Percentiles rank a stretch among this genome's conserved stretches.
Evolutionary conservation across 208 protist genomes (phyloP).

Genomic region (Balamuthia mandrillaris): DNA sequence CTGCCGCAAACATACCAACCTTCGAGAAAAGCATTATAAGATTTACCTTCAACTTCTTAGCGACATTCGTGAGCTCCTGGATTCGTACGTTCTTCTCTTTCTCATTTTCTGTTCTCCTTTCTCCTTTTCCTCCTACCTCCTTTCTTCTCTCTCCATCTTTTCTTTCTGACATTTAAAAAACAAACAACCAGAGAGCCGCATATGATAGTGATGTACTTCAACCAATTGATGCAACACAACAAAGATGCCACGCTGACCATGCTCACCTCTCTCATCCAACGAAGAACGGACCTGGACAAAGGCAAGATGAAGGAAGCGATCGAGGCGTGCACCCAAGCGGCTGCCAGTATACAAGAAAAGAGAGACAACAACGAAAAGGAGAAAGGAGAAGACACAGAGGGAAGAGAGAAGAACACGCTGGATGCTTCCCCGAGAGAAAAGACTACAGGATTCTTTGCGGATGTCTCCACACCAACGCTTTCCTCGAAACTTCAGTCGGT

Average conservation of each 20-base stretch:
- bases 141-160: neutral
- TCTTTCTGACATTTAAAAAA: too few species aligned
- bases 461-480: too few species aligned
- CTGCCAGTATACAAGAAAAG: too few species aligned
- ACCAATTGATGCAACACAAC: neutral
- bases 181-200: neutral
- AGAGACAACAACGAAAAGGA: too few species aligned
- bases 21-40: neutral
- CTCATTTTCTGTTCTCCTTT: neutral
- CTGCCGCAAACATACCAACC: neutral
- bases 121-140: neutral
- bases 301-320: neutral
- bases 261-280: neutral
- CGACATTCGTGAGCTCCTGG: neutral
- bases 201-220: neutral
- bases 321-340: neutral
- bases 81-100: neutral
- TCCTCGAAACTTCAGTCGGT: too few species aligned
- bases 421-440: too few species aligned
- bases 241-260: neutral
- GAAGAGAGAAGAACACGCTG: too few species aligned
- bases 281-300: neutral
- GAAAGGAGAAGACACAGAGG: too few species aligned
- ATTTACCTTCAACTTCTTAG: neutral
- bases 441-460: too few species aligned